A percentile compares a stretch with the other conserved stretches of the same genome.
phyloP scores from a whole-genome alignment of 1,284 basidiomycete species.

The Ceratorhiza oryzae-sativae region DNA sequence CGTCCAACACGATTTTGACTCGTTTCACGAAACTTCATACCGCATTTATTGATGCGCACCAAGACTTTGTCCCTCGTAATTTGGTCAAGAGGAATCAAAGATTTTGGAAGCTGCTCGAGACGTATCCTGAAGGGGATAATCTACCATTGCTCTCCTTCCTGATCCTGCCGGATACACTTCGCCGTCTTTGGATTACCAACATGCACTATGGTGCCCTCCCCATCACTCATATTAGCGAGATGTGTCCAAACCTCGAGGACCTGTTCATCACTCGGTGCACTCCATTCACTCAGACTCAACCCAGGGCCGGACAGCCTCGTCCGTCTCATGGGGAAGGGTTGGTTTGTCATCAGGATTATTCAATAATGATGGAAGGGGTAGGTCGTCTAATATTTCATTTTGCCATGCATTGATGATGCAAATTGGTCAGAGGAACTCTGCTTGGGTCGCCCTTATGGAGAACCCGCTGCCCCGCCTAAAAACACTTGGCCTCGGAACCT shows the following conservation, averaged over 20 bases:
- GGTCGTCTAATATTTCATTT: background rate
- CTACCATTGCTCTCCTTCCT: background rate
- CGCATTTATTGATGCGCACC: background rate
- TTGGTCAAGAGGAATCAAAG: background rate
- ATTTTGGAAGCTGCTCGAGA: background rate
- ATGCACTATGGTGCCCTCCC: background rate
- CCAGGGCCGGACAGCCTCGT: background rate
- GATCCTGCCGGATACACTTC: background rate
- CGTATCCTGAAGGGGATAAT: background rate
- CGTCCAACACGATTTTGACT: background rate
- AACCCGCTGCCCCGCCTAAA: background rate
- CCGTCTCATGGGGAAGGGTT: background rate
- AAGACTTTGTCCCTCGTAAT: background rate
- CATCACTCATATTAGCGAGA: background rate
- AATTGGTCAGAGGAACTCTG: background rate
- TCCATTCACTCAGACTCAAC: background rate
- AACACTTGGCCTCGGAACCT: background rate
- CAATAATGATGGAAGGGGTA: background rate
- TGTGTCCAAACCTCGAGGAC: slow-evolving; percentile 4
- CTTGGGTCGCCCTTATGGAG: background rate
- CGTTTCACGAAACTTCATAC: slow-evolving; percentile 6
- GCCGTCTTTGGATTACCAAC: slow-evolving; percentile 15
- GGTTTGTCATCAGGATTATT: background rate
- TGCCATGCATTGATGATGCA: background rate
- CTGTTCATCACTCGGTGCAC: slow-evolving; percentile 7